These are phyloP conservation scores for Penicillium sp. DNA, from an alignment of 2,329 filamentous ascomycete genomes.

Conservation along the genomic window DNA sequence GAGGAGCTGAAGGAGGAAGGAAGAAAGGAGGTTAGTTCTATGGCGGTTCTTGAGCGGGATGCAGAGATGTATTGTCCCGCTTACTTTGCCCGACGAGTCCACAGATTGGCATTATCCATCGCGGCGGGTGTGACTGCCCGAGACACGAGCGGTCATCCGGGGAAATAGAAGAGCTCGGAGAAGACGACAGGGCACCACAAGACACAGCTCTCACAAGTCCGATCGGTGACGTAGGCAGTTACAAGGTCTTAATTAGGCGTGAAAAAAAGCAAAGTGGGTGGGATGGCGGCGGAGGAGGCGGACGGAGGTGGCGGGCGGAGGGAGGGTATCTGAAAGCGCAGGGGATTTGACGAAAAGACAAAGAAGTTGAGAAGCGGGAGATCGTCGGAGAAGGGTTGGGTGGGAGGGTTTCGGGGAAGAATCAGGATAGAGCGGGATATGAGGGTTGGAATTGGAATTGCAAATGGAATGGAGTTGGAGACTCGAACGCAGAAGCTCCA, in stretches of 20 bases:
- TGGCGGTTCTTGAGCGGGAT: background rate
- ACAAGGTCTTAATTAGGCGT: background rate
- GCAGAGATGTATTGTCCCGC: slow-evolving; percentile 18
- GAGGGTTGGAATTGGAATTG: background rate
- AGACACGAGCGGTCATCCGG: slow-evolving; percentile 40
- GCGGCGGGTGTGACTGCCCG: slow-evolving; percentile 37
- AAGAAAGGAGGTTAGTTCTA: slow-evolving; percentile 3
- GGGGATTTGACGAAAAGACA: background rate
- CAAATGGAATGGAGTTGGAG: slow-evolving; percentile 27
- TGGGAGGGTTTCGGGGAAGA: background rate
- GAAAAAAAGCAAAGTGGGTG: slow-evolving; percentile 7
- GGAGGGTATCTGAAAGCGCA: background rate
- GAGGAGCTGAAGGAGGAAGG: slow-evolving; percentile 62
- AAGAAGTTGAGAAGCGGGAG: background rate
- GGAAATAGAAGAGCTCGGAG: slow-evolving; percentile 15
- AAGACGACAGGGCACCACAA: slow-evolving; percentile 12
- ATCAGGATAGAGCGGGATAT: background rate
- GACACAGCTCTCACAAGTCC: slow-evolving; percentile 3
- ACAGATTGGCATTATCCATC: slow-evolving; percentile 54
- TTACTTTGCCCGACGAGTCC: slow-evolving; percentile 52
- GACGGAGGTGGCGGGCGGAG: slow-evolving; percentile 13
- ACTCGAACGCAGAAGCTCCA: slow-evolving; percentile 18
- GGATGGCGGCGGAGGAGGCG: slow-evolving; percentile 21
- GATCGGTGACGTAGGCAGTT: slow-evolving; percentile 6
- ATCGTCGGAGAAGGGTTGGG: background rate